Conservation (phyloP, 306 rosid species). For the Phaseolus lunatus region DNA sequence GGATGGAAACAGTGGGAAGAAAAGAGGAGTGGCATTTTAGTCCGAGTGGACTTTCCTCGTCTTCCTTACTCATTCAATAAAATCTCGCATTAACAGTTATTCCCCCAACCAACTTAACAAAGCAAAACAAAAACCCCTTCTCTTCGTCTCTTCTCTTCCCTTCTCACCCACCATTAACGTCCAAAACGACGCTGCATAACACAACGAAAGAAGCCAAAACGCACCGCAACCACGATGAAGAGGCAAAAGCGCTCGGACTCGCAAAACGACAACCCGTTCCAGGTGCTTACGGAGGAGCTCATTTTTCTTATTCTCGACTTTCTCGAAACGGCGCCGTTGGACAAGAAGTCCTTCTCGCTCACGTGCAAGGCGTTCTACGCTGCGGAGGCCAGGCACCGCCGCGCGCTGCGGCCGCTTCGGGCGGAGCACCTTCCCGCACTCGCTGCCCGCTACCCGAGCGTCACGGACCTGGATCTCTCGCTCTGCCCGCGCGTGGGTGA, state of each 20-base stretch:
- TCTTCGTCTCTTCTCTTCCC: not conserved
- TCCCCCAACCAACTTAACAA: not conserved
- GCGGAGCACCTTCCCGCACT: conserved; percentile 61
- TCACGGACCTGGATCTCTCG: conserved; percentile 64
- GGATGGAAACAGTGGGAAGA: not conserved
- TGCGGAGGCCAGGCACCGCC: conserved; percentile 78
- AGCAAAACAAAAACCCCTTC: too few relatives aligned
- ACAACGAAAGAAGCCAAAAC: not conserved
- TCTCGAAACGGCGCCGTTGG: conserved; percentile 53
- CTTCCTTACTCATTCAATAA: conserved; percentile 9
- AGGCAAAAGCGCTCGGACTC: conserved; percentile 43
- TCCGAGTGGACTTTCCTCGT: conserved; percentile 19
- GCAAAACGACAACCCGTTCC: conserved; percentile 52
- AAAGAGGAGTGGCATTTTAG: conserved; percentile 47
- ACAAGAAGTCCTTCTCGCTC: conserved; percentile 71
- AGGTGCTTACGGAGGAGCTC: conserved; percentile 76
- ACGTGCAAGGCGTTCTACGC: conserved; percentile 43
- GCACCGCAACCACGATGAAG: conserved; percentile 47
- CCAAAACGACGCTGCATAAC: not conserved
- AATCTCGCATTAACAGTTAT: conserved; percentile 49
- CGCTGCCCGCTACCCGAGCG: conserved; percentile 58
- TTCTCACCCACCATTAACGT: not conserved
- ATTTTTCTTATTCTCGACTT: conserved; percentile 70
- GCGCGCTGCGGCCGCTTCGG: conserved; percentile 68
- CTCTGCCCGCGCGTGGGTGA: conserved; percentile 75